phyloP scores from a whole-genome alignment of 2,329 filamentous ascomycete species.

The Fonsecaea nubica region DNA sequence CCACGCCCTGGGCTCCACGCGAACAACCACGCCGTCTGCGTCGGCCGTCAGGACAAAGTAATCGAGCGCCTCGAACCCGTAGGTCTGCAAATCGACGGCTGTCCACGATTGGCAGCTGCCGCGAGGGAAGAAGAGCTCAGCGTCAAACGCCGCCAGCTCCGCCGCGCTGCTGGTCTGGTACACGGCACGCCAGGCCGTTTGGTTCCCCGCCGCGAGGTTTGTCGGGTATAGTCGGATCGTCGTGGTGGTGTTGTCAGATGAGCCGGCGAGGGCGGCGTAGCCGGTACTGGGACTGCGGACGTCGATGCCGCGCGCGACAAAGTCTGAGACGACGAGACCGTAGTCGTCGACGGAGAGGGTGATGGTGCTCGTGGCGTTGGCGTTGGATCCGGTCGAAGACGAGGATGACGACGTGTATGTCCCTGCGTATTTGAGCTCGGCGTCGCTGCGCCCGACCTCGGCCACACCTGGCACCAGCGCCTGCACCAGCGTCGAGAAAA shows the following conservation, averaged over 20 bases:
- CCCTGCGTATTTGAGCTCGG: slow-evolving; percentile 11
- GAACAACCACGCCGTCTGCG: background rate
- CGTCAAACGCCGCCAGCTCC: slow-evolving; percentile 1
- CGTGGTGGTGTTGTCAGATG: background rate
- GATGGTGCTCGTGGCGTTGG: slow-evolving; percentile 4
- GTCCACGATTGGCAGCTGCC: slow-evolving; percentile 21
- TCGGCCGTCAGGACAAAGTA: slow-evolving; percentile 10
- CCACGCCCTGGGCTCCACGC: slow-evolving; percentile 14
- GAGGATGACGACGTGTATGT: background rate
- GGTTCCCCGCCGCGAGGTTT: slow-evolving; percentile 3
- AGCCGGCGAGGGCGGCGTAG: background rate
- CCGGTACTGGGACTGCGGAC: background rate
- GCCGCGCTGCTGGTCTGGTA: slow-evolving; percentile 1
- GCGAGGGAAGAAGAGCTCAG: slow-evolving; percentile 20
- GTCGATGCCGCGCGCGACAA: slow-evolving; percentile 13
- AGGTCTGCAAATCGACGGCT: background rate
- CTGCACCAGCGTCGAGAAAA: slow-evolving; percentile 11
- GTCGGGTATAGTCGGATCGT: slow-evolving; percentile 13
- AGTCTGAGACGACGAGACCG: slow-evolving; percentile 14
- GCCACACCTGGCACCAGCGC: slow-evolving; percentile 20
- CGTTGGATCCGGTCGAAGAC: background rate
- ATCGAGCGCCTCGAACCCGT: slow-evolving; percentile 16
- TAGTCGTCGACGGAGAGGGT: slow-evolving; percentile 14
- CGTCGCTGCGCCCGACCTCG: slow-evolving; percentile 10
- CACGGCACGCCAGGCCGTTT: slow-evolving; percentile 16